These are phyloP conservation scores for Arctium minus DNA, from an alignment of 129 eudicot genomes.

Conservation along the genomic window DNA sequence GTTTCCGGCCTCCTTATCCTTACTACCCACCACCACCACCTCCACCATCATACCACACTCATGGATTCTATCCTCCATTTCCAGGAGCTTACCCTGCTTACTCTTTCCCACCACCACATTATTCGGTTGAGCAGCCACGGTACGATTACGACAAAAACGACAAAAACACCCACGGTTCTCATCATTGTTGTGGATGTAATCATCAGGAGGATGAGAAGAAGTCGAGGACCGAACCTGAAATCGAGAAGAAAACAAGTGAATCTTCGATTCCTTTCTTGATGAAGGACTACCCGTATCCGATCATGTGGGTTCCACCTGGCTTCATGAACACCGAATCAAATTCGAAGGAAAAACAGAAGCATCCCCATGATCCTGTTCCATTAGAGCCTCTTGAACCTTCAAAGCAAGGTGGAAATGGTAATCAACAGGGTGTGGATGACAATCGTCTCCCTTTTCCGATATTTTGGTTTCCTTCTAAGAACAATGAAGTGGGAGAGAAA, in stretches of 20 bases:
- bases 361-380: conserved; percentile 18
- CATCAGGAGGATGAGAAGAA: conserved; percentile 35
- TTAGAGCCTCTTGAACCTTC: conserved; percentile 15
- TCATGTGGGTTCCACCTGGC: conserved; percentile 54
- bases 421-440: conserved; percentile 10
- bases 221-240: conserved; percentile 30
- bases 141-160: conserved; percentile 51
- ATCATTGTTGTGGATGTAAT: conserved; percentile 63
- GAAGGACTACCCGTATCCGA: conserved; percentile 45
- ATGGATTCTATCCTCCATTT: conserved; percentile 34
- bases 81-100: conserved; percentile 37
- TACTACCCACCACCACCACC: conserved; percentile 33
- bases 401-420: conserved; percentile 24
- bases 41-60: conserved; percentile 6
- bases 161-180: conserved; percentile 19
- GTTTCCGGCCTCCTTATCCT: conserved; percentile 43
- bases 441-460: conserved; percentile 37
- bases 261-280: conserved; percentile 36
- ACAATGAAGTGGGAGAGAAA: conserved; percentile 27
- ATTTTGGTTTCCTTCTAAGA: conserved; percentile 54
- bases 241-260: conserved; percentile 13
- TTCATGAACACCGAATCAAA: conserved; percentile 15
- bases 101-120: conserved; percentile 48
- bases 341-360: not conserved
- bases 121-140: conserved; percentile 37